Conservation (phyloP, 2,329 filamentous ascomycete genomes). For the Aspergillus ruber region DNA sequence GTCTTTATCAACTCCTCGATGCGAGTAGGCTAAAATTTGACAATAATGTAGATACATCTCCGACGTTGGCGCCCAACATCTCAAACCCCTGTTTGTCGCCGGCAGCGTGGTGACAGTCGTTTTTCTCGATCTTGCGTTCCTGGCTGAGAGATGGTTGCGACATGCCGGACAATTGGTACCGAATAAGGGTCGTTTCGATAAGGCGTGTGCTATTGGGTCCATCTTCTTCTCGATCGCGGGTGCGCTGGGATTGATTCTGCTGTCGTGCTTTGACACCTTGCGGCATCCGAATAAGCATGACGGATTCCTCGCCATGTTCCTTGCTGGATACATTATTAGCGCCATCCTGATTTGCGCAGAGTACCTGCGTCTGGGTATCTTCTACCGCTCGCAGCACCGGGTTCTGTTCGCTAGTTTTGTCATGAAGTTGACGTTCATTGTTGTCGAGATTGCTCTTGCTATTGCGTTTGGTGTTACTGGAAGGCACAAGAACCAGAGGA, state of each 20-base stretch:
- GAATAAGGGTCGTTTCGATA: slow-evolving; percentile 51
- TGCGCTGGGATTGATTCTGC: slow-evolving; percentile 70
- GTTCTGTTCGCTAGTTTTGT: slow-evolving; percentile 75
- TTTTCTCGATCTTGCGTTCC: slow-evolving; percentile 73
- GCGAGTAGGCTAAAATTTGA: not conserved
- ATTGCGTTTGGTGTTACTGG: slow-evolving; percentile 57
- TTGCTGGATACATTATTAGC: slow-evolving; percentile 74
- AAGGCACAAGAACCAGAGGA: slow-evolving; percentile 46
- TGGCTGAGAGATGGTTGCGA: slow-evolving; percentile 76
- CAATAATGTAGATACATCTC: slow-evolving; percentile 34
- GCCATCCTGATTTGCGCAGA: slow-evolving; percentile 87
- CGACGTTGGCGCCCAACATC: slow-evolving; percentile 52
- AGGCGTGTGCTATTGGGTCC: slow-evolving; percentile 31
- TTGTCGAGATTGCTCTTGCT: slow-evolving; percentile 66
- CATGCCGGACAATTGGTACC: slow-evolving; percentile 71
- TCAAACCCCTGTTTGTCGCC: slow-evolving; percentile 59
- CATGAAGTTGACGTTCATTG: slow-evolving; percentile 77
- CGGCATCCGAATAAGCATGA: slow-evolving; percentile 63
- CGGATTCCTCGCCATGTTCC: slow-evolving; percentile 74
- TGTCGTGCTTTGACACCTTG: slow-evolving; percentile 81
- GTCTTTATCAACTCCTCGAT: slow-evolving; percentile 7
- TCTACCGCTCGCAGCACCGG: slow-evolving; percentile 63
- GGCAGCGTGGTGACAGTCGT: slow-evolving; percentile 61
- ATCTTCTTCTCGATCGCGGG: slow-evolving; percentile 64
- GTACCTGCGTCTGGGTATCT: slow-evolving; percentile 76